Percentiles rank a stretch among this genome's conserved stretches.
These are phyloP conservation scores for Amanita rimosa DNA, from an alignment of 768 basidiomycete species.

Conservation along the genomic window DNA sequence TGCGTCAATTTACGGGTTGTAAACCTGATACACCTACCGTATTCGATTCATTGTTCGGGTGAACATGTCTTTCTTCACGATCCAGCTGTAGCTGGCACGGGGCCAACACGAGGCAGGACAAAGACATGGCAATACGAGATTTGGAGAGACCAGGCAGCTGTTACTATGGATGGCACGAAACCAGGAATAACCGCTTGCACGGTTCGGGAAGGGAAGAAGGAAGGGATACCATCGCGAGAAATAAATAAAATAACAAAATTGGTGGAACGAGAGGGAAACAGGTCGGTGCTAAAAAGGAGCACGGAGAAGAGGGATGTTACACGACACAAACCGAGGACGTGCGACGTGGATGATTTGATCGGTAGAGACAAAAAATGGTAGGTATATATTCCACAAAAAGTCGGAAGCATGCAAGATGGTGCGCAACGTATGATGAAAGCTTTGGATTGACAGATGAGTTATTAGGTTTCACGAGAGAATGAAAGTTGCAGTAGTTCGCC, in stretches of 20 bases:
- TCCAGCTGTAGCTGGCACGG: neutral
- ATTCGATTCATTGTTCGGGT: neutral
- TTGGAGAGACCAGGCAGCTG: neutral
- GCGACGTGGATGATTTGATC: neutral
- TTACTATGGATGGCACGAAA: neutral
- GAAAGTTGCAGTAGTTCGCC: neutral
- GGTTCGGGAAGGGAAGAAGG: neutral
- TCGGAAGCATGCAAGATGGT: neutral
- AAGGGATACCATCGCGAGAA: neutral
- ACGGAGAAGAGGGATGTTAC: neutral
- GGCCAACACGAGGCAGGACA: neutral
- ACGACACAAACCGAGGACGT: neutral
- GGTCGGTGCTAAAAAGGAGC: neutral
- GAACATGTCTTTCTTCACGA: neutral
- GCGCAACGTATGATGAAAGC: neutral
- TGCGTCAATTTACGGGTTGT: neutral
- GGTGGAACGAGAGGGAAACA: neutral
- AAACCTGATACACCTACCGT: neutral
- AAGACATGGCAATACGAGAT: slow-evolving; percentile 1
- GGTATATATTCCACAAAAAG: neutral
- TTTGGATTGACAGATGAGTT: neutral
- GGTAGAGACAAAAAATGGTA: neutral
- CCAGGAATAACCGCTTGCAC: neutral
- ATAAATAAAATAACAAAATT: neutral
- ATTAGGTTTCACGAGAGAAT: neutral